Base-by-base conservation (phyloP, 176 grass and related monocot species). In the Tillandsia fasciculata region DNA sequence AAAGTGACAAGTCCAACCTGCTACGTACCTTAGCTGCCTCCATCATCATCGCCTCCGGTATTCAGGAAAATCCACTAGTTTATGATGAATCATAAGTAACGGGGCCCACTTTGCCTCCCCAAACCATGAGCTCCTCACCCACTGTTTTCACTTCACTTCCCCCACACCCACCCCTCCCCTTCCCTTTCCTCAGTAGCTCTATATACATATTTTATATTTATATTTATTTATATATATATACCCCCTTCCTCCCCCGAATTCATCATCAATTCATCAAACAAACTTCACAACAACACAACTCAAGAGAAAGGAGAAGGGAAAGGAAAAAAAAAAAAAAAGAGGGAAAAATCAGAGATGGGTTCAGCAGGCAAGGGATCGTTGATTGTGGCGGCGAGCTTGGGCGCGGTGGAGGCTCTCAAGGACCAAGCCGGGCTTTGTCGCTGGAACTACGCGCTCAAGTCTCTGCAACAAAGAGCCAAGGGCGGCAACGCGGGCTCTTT, bases 361-460 rank as follows among this genome's bases (percentile, higher is more conserved):
- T 61, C 29, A 3, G 3, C 14, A 29, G 63, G 12, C 22, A 81
- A 4, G 42, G 69, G 56, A 15, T 82, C 79, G 3, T 72, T 79
- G 75, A 50, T 70, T 54, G 87, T 83, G 54, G 82, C 82, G 63
- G 78, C 78, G 75, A 64, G 79, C 79, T 26, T 73, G 11, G 72
- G 75, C 54, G 75, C 76, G 1, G 76, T 76, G 28, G 79, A 85
- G 72, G 79, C 69, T 56, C 59, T 94, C 64, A 94, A 87, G 83
- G 81, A 85, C 28, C 84, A 86, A 71, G 87, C 66, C 5, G 79
- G 79, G 0, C 53, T 87, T 2, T 87, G 83, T 56, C 59, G 79
- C 29, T 85, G 87, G 84, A 87, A 81, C 67, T 68, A 83, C 72
- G 85, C 67, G 14, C 53, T 91, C 67, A 68, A 71, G 7, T 84